Base-by-base conservation (phyloP, 78 protist genomes). In the Trichosphaerium sp. region DNA sequence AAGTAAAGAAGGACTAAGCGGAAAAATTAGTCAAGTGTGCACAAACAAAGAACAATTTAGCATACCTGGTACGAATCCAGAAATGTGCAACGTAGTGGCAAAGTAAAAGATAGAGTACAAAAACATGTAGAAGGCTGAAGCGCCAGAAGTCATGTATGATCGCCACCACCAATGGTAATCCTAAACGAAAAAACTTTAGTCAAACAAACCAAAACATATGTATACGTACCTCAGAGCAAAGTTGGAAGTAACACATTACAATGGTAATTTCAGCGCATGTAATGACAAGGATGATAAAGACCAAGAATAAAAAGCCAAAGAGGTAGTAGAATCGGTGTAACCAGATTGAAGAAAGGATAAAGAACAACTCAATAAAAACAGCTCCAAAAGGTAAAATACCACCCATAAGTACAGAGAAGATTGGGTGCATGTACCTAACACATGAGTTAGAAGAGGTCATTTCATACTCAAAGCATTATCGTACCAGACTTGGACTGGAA, bases 111-210 rank as follows among this genome's bases (percentile, higher is more conserved):
- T 28, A 11, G 95, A 57, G 81, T 94, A 94, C 32, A 88, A 49
- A 71, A 92, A 94, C 42, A 96, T 43, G 74, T 91, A 96, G 29
- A 96, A 29, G 28, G 92, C 84, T 3, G 88, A 71, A 6, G 74
- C 32, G 55, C 94, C 98, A 1, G 91, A 34, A 3, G 88, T 83
- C 62, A 94, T 28, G 84, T 87, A 92, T 1, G 94, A 56, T 44
- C 97, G 68, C 98, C 99, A 95, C 98, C 97, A 92, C 97, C 98
- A 91, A 65, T 87, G 79, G 73, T 92, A 88, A 65, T 92, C 92
- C 87, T 81, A 52, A 11, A 38, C 28, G 0, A 12, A 60, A 8
- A 32, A 12, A n/a, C n/a, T 26, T 25, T 10, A n/a, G 57, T 54
- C 59, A 21, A 18, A 21, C 59, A 21, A 18, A n/a, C 37, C 18